Conservation (phyloP, 73 alveolate genomes). For the Stentor coeruleus region DNA sequence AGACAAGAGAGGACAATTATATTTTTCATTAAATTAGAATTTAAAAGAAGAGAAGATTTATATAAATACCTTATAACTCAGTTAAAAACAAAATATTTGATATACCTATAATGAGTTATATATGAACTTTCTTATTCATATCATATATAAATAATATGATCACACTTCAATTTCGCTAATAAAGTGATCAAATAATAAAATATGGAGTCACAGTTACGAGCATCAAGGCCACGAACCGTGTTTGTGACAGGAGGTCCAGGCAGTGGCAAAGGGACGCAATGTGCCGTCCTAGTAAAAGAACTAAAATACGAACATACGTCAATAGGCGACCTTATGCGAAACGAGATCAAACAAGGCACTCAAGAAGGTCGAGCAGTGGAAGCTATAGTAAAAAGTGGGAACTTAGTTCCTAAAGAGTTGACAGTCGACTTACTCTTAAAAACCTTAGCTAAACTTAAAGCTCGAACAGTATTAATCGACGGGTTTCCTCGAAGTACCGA, state of each 20-base stretch:
- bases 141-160: too few species aligned
- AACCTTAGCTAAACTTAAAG: not conserved
- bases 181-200: too few species aligned
- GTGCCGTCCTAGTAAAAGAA: slow-evolving; percentile 55
- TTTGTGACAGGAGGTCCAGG: slow-evolving; percentile 66
- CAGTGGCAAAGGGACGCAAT: slow-evolving; percentile 61
- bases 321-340: slow-evolving; percentile 58
- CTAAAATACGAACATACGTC: slow-evolving; percentile 50
- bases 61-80: too few species aligned
- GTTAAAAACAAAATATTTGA: too few species aligned
- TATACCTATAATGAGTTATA: too few species aligned
- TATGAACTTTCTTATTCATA: too few species aligned
- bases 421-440: slow-evolving; percentile 9
- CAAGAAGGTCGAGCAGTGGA: slow-evolving; percentile 8
- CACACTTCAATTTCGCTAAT: too few species aligned
- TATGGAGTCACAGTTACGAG: slow-evolving; percentile 27
- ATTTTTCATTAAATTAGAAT: too few species aligned
- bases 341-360: slow-evolving; percentile 38
- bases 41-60: too few species aligned
- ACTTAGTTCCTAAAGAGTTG: slow-evolving; percentile 7
- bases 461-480: slow-evolving; percentile 40
- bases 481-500: slow-evolving; percentile 40
- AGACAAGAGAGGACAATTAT: too few species aligned
- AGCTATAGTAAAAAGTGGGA: not conserved
- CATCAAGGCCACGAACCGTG: slow-evolving; percentile 38